Percentiles rank a stretch among this genome's conserved stretches.
phyloP scores from a whole-genome alignment of 2,329 filamentous ascomycete genomes.

The Xylaria sp. region DNA sequence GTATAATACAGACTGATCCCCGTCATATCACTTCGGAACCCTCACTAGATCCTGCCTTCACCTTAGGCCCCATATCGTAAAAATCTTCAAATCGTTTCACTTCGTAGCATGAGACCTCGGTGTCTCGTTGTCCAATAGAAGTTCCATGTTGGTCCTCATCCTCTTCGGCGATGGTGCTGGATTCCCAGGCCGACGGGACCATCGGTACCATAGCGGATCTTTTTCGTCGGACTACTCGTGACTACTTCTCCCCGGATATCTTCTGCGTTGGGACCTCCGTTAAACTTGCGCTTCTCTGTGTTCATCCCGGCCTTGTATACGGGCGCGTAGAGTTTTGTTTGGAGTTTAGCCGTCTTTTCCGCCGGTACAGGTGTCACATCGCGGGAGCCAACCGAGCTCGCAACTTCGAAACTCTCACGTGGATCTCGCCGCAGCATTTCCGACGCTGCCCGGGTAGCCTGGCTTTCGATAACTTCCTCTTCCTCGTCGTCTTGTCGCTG shows the following conservation, averaged over 20 bases:
- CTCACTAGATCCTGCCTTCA: not conserved
- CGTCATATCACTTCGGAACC: constrained; percentile 19
- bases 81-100: constrained; percentile 31
- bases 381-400: constrained; percentile 56
- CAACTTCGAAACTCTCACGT: constrained; percentile 64
- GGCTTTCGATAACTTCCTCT: constrained; percentile 76
- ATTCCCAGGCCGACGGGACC: constrained; percentile 64
- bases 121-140: not conserved
- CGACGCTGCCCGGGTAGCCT: constrained; percentile 81
- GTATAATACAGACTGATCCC: constrained; percentile 30
- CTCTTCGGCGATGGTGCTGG: constrained; percentile 47
- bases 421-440: constrained; percentile 75
- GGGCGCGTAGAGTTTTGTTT: constrained; percentile 63
- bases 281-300: constrained; percentile 64
- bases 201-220: constrained; percentile 57
- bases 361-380: constrained; percentile 58
- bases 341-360: constrained; percentile 61
- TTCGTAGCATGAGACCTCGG: constrained; percentile 24
- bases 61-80: constrained; percentile 27
- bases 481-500: constrained; percentile 57
- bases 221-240: constrained; percentile 65
- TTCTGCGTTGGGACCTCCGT: constrained; percentile 47
- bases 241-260: constrained; percentile 52
- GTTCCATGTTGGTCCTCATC: not conserved
- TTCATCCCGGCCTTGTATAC: constrained; percentile 55